A percentile compares a stretch with the other conserved stretches of the same genome.
phyloP scores from a whole-genome alignment of 2,329 filamentous ascomycete species.

The Colletotrichum sp. region DNA sequence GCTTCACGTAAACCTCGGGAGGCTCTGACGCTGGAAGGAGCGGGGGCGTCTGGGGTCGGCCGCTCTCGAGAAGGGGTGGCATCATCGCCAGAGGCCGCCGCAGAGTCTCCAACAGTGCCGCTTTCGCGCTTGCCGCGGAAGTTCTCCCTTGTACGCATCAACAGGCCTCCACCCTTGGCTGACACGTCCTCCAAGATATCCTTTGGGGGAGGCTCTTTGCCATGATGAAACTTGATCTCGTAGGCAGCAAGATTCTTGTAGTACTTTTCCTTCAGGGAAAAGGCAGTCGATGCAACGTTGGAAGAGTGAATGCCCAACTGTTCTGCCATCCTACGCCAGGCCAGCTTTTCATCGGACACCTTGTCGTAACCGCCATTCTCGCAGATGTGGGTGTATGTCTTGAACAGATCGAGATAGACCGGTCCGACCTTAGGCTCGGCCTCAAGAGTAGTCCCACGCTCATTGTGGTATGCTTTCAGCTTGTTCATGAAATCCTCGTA shows the following conservation, averaged over 20 bases:
- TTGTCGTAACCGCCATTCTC: constrained; percentile 85
- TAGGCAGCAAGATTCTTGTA: constrained; percentile 90
- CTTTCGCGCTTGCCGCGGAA: constrained; percentile 59
- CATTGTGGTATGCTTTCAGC: constrained; percentile 75
- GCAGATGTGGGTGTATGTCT: constrained; percentile 79
- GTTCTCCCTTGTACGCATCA: constrained; percentile 80
- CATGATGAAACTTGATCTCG: constrained; percentile 80
- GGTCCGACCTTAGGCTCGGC: constrained; percentile 81
- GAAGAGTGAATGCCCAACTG: constrained; percentile 77
- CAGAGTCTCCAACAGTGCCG: constrained; percentile 13
- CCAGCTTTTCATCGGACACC: constrained; percentile 81
- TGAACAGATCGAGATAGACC: constrained; percentile 76
- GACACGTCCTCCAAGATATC: constrained; percentile 89
- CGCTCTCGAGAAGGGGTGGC: constrained; percentile 62
- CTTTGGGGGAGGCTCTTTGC: constrained; percentile 82
- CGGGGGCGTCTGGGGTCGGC: constrained; percentile 53
- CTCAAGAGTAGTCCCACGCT: constrained; percentile 81
- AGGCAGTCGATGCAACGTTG: constrained; percentile 83
- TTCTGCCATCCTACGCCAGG: constrained; percentile 80
- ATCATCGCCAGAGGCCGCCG: constrained; percentile 20
- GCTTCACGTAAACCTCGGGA: constrained; percentile 77
- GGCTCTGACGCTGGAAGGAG: constrained; percentile 57
- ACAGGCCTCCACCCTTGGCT: constrained; percentile 81
- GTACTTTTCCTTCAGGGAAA: constrained; percentile 85
- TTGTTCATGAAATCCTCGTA: constrained; percentile 81